Evolutionary conservation across 345 rosid genomes (phyloP), one percentile per base, ranked within the genome.

Genomic region (Syzygium grande): DNA sequence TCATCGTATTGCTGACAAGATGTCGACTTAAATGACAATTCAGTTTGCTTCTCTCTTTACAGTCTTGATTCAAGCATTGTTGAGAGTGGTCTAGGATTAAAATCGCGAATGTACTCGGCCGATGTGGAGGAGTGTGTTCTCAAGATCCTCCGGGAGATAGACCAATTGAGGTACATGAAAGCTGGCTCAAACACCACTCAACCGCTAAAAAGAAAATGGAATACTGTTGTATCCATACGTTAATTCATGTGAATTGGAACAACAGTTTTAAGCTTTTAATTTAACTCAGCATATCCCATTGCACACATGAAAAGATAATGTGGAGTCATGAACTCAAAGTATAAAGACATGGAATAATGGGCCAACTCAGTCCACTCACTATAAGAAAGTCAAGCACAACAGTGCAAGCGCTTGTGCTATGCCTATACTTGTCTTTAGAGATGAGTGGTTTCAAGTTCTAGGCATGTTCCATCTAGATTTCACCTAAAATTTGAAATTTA

Each of bases 41-140:
- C 12, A 6, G 79, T 68, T 30, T 68, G 11, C 23, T 30, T 68
- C 23, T 68, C 43, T 30, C 43, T 34, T 30, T 30, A 68, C 23
- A 1, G 46, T 68, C 46, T 30, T 30, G 46, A 38, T 17, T 19
- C 11, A 68, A 68, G 79, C 43, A 8, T 17, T 9, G 11, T 30
- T 8, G 43, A 65, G 78, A 30, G 43, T 4, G 43, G 78, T 16
- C 22, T 5, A 30, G 23, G 23, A 68, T 9, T 17, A 8, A 68
- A 68, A 34, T 17, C 25, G 1, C 0, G 3, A 9, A 9, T 34
- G 46, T 6, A 68, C 2, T 2, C 2, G 7, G 25, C 13, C 3
- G 22, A 68, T 17, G 23, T 68, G 79, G 23, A 68, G 3, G 46
- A 68, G 46, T 0, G 3, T 17, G 6, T 68, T 23, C 12, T 34